Evolutionary conservation across 768 basidiomycete genomes (phyloP).

Genomic region (Basidioascus undulatus): DNA sequence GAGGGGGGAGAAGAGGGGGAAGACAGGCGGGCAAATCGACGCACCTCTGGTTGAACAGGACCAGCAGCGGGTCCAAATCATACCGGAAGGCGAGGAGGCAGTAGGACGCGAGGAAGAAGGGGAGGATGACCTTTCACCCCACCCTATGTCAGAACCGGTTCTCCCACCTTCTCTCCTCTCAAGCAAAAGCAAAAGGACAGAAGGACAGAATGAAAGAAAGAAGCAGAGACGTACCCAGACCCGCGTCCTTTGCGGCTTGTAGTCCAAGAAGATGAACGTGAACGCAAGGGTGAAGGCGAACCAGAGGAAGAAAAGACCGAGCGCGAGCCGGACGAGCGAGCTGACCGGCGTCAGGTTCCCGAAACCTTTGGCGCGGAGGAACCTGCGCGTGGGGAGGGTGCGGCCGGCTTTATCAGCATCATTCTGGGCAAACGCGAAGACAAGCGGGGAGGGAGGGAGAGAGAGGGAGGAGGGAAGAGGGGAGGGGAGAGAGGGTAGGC

Average conservation of each 20-base stretch:
- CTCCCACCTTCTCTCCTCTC: not conserved
- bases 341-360: constrained; percentile 86
- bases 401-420: constrained; percentile 18
- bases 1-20: no score
- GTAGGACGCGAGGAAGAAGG: constrained; percentile 68
- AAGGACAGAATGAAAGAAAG: not conserved
- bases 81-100: constrained; percentile 90
- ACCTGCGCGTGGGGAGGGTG: constrained; percentile 38
- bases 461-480: no score
- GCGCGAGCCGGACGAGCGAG: constrained; percentile 58
- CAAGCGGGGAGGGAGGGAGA: no score
- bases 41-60: no score
- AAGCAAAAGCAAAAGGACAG: not conserved
- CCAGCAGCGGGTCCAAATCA: constrained; percentile 84
- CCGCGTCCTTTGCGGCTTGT: constrained; percentile 69
- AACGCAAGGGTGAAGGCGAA: constrained; percentile 79
- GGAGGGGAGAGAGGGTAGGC: no score
- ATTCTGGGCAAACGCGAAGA: no score
- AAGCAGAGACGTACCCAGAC: constrained; percentile 54
- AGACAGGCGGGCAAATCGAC: no score
- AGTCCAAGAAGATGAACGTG: constrained; percentile 78
- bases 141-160: no score
- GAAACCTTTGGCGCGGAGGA: constrained; percentile 91
- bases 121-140: constrained; percentile 96
- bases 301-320: constrained; percentile 72